Evolutionary conservation across 1,139 yeast genomes (phyloP).

Genomic region (Scheffersomyces illinoinensis): DNA sequence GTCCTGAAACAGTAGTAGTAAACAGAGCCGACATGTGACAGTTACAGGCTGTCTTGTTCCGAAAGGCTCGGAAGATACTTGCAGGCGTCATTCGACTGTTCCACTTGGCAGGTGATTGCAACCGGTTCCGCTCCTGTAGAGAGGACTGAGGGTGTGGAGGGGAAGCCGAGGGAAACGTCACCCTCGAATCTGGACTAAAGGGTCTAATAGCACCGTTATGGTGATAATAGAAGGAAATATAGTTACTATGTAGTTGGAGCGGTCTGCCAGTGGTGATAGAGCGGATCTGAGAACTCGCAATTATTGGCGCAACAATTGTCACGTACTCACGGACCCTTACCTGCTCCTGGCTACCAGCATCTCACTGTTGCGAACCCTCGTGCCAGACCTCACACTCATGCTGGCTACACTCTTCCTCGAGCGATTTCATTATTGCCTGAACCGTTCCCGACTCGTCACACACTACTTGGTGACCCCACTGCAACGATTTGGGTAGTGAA

Average conservation of each 20-base stretch:
- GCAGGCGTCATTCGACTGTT: not conserved
- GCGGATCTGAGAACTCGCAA: not conserved
- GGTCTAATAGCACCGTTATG: not conserved
- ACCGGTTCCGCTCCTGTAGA: not conserved
- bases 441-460: not conserved
- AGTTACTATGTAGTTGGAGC: not conserved
- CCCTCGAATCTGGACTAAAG: not conserved
- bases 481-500: not conserved
- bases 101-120: not conserved
- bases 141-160: not conserved
- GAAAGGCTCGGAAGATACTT: not conserved
- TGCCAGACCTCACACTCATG: not conserved
- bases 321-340: not conserved
- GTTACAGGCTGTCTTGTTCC: not conserved
- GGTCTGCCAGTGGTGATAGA: not conserved
- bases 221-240: not conserved
- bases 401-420: not conserved
- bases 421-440: not conserved
- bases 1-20: not conserved
- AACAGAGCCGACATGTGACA: not conserved
- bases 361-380: not conserved
- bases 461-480: not conserved
- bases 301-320: not conserved
- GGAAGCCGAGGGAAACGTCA: not conserved
- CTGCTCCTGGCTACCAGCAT: not conserved